Base-by-base conservation (phyloP, 768 basidiomycete species). In the Amanita muscaria region DNA sequence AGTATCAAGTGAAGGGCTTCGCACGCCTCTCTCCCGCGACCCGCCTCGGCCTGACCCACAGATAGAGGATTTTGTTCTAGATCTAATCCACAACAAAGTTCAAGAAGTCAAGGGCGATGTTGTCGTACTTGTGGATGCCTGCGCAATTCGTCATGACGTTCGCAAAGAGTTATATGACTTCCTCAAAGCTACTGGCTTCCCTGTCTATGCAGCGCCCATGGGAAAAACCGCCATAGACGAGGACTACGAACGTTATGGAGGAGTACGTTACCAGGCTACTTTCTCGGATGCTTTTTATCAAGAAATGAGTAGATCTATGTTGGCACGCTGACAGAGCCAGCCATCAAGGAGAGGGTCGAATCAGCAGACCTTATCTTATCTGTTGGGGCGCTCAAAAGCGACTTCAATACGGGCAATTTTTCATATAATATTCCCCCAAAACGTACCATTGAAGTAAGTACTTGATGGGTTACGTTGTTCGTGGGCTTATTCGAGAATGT, bases 341-440 rank as follows among this genome's bases (percentile, higher is more conserved):
- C 66, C 19, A 66, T 89, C 51, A 83, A 79, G 60, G 74, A 79
- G 42, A 76, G 70, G 49, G 78, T 92, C 22, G 89, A 93, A 61
- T 66, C 58, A 2, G 79, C 88, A 3, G 84, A 81, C 51, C 66
- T 92, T 33, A 78, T 88, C 40, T 56, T 93, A 10, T 84, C 83
- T 10, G 66, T 93, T 47, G 87, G 88, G 3, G 62, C 66, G 1
- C 64, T 88, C 40, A 77, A 75, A 57, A 79, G 74, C 36, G 89
- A 93, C 59, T 90, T 88, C 68, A 93, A 93, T 61, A 88, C 86
- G 1, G 90, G 88, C 24, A 84, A 83, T 60, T 91, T 89, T 62
- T 83, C 83, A 0, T 88, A 86, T 54, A 75, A 73, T 40, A 79
- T 83, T 36, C 77, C 81, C 4, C 67, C 67, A 0, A 59, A 61